Evolutionary conservation across 2,329 filamentous ascomycete species (phyloP).

Genomic region (Coleophoma crateriformis): DNA sequence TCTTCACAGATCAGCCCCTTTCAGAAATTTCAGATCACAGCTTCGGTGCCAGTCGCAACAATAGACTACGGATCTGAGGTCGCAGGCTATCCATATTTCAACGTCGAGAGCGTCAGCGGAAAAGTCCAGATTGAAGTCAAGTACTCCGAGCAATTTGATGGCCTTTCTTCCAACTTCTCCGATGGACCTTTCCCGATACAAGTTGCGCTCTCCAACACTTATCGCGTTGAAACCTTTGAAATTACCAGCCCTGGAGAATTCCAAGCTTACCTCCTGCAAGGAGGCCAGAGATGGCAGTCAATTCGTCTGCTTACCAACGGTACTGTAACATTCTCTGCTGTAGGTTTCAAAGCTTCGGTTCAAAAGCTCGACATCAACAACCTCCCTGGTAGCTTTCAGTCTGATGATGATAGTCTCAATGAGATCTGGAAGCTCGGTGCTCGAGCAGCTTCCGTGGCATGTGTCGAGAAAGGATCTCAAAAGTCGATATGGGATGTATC

Average conservation of each 20-base stretch:
- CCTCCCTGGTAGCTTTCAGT: constrained; percentile 25
- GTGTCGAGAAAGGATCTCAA: constrained; percentile 31
- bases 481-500: constrained; percentile 29
- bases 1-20: too few relatives aligned
- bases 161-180: constrained; percentile 18
- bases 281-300: constrained; percentile 34
- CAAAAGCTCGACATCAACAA: constrained; percentile 5
- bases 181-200: constrained; percentile 24
- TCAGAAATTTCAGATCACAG: too few relatives aligned
- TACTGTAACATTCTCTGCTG: constrained; percentile 23
- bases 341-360: constrained; percentile 25
- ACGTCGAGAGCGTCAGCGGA: constrained; percentile 14
- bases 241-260: constrained; percentile 23
- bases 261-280: constrained; percentile 31
- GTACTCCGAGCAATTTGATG: constrained; percentile 27
- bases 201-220: constrained; percentile 25
- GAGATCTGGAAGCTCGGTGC: constrained; percentile 32
- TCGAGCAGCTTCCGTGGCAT: constrained; percentile 26
- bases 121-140: constrained; percentile 27
- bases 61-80: constrained; percentile 27
- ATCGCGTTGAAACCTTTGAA: constrained; percentile 33
- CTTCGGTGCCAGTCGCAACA: constrained; percentile 6
- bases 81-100: constrained; percentile 28
- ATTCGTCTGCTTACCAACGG: constrained; percentile 29
- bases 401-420: constrained; percentile 25